A percentile compares a stretch with the other conserved stretches of the same genome.
Evolutionary conservation across 345 rosid genomes (phyloP).

Genomic region (Gossypium anomalum): DNA sequence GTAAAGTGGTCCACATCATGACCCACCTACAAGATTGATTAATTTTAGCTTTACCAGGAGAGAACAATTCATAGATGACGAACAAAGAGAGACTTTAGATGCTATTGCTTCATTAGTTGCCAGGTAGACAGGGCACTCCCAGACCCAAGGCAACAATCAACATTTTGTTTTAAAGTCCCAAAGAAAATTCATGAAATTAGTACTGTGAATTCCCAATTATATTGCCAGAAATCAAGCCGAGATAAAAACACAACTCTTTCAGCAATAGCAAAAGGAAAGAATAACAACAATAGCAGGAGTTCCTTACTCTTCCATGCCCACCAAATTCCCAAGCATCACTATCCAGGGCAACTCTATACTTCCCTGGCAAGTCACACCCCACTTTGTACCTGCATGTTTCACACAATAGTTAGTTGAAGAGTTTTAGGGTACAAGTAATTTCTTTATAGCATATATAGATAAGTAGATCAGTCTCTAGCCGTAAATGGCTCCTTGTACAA

Average conservation of each 20-base stretch:
- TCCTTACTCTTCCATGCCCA: slow-evolving; percentile 69
- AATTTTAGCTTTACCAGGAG: slow-evolving; percentile 12
- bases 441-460: not conserved
- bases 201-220: not conserved
- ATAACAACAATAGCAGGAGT: slow-evolving; percentile 8
- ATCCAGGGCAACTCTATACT: slow-evolving; percentile 69
- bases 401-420: slow-evolving; percentile 4
- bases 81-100: slow-evolving; percentile 3
- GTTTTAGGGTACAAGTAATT: not conserved
- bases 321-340: slow-evolving; percentile 71
- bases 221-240: not conserved
- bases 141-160: not conserved
- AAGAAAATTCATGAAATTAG: not conserved
- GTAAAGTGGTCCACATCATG: slow-evolving; percentile 70
- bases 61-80: not conserved
- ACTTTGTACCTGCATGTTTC: slow-evolving; percentile 60
- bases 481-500: not conserved
- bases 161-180: not conserved
- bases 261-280: not conserved
- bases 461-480: not conserved
- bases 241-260: not conserved
- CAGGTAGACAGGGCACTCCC: not conserved
- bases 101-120: slow-evolving; percentile 13
- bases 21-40: slow-evolving; percentile 46
- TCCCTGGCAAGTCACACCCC: slow-evolving; percentile 79